Conservation (phyloP, 2,329 filamentous ascomycete species). For the Sclerotinia subarctica region DNA sequence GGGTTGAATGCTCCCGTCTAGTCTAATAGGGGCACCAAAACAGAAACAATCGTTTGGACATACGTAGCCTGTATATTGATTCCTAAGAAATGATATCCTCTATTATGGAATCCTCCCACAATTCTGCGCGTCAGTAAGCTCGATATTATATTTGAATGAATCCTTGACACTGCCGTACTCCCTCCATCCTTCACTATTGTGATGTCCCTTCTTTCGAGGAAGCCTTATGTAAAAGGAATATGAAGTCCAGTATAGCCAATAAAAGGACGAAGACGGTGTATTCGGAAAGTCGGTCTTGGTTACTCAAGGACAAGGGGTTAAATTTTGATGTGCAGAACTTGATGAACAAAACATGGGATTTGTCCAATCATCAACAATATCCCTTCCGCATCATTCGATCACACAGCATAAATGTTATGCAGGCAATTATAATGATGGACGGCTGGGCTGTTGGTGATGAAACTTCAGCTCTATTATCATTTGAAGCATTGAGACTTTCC, state of each 20-base stretch:
- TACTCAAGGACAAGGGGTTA: neutral
- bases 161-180: neutral
- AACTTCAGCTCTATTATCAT: neutral
- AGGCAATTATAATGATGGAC: neutral
- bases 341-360: neutral
- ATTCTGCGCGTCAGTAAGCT: neutral
- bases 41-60: neutral
- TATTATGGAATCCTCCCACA: neutral
- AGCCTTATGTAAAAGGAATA: neutral
- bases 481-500: neutral
- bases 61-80: neutral
- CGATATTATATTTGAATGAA: slow-evolving; percentile 4
- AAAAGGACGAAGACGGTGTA: neutral
- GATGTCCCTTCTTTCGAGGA: neutral
- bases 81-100: neutral
- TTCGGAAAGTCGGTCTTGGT: slow-evolving; percentile 2
- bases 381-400: neutral
- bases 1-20: neutral
- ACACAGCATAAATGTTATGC: neutral
- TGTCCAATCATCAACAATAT: neutral
- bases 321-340: neutral
- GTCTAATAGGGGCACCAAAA: neutral
- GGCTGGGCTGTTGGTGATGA: neutral
- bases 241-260: neutral
- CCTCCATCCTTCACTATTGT: neutral